These are phyloP conservation scores for Marsdenia floribunda DNA, from an alignment of 257 asterid genomes.

Conservation along the genomic window DNA sequence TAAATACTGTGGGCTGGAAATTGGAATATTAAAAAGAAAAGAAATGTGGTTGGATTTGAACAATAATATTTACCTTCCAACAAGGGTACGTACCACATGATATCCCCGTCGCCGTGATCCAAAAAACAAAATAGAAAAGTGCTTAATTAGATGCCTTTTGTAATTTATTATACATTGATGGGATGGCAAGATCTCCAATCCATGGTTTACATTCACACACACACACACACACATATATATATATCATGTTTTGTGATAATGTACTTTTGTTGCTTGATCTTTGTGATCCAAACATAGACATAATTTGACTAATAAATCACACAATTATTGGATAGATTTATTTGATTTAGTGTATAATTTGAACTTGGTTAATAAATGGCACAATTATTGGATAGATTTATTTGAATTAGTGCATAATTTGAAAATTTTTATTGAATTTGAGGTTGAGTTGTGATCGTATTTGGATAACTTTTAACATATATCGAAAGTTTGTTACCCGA, in stretches of 20 bases:
- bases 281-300: neutral
- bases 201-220: neutral
- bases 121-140: neutral
- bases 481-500: too few species aligned
- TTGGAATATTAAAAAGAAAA: neutral
- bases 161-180: neutral
- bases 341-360: too few species aligned
- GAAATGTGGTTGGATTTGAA: neutral
- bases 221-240: too few species aligned
- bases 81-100: neutral
- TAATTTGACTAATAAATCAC: neutral
- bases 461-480: too few species aligned
- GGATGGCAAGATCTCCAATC: neutral
- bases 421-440: too few species aligned
- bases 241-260: constrained; percentile 1
- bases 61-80: neutral
- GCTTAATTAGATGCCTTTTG: neutral
- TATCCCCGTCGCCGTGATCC: too few species aligned
- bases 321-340: too few species aligned
- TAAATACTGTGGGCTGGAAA: constrained; percentile 11
- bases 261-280: neutral
- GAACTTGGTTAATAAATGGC: too few species aligned
- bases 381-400: neutral
- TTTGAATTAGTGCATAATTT: too few species aligned
- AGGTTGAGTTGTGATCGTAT: too few species aligned